phyloP scores from a whole-genome alignment of 169 alveolate genomes.

The Hepatocystis sp. region DNA sequence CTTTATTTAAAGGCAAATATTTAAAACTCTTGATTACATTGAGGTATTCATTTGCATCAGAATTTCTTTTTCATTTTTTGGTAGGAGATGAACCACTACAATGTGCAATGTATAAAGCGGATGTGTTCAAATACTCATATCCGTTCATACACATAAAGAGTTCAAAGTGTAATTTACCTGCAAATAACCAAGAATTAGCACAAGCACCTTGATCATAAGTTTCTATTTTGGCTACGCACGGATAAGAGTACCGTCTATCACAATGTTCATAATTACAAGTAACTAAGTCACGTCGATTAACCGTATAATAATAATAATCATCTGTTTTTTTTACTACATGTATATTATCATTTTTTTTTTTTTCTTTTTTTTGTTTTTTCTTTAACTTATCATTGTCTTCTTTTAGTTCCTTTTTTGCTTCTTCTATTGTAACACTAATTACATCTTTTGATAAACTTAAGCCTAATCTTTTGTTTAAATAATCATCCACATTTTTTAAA shows the following conservation, averaged over 20 bases:
- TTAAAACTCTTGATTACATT: constrained; percentile 15
- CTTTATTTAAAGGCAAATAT: constrained; percentile 46
- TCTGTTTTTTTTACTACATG: constrained; percentile 27
- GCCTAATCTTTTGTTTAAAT: constrained; percentile 47
- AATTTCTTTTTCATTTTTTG: constrained; percentile 26
- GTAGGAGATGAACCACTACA: constrained; percentile 13
- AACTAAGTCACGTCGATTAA: background rate
- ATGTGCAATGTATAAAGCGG: constrained; percentile 59
- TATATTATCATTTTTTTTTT: constrained; percentile 21
- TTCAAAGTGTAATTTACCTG: constrained; percentile 71
- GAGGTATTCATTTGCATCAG: constrained; percentile 43
- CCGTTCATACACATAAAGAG: constrained; percentile 75
- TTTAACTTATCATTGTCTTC: constrained; percentile 1
- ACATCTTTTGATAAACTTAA: background rate
- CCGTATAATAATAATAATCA: background rate
- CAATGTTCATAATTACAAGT: constrained; percentile 3
- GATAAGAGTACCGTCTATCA: constrained; percentile 48
- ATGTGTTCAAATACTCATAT: constrained; percentile 58
- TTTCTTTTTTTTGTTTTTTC: too few species aligned
- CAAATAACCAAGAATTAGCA: constrained; percentile 63
- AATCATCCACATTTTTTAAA: constrained; percentile 42
- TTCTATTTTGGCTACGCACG: constrained; percentile 57
- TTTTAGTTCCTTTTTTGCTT: constrained; percentile 1
- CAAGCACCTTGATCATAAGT: constrained; percentile 73
- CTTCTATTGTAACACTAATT: background rate